phyloP scores from a whole-genome alignment of 129 eudicot species.

The Chrysanthemum lavandulifolium region DNA sequence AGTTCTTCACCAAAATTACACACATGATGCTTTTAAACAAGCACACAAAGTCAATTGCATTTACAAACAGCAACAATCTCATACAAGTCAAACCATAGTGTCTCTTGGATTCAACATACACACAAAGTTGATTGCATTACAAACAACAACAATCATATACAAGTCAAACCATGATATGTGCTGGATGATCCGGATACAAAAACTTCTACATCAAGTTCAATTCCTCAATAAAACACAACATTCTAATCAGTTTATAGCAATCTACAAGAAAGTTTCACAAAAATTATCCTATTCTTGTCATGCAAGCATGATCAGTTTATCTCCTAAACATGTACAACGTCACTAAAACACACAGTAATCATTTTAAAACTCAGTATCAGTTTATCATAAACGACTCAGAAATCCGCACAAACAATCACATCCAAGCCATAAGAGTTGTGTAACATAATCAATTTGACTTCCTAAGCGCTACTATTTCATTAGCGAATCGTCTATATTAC shows the following conservation, averaged over 20 bases:
- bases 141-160: constrained; percentile 1
- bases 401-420: too few relatives aligned
- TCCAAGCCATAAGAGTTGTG: too few relatives aligned
- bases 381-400: too few relatives aligned
- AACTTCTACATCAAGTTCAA: constrained; percentile 19
- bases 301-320: neutral
- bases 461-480: too few relatives aligned
- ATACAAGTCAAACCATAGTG: constrained; percentile 7
- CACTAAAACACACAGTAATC: too few relatives aligned
- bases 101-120: constrained; percentile 2
- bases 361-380: too few relatives aligned
- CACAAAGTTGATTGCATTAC: constrained; percentile 6
- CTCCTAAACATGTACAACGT: too few relatives aligned
- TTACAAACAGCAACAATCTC: constrained; percentile 4
- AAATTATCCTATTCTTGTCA: neutral
- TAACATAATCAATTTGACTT: too few relatives aligned
- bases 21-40: constrained; percentile 5
- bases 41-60: constrained; percentile 8
- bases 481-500: too few relatives aligned
- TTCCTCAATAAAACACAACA: constrained; percentile 11
- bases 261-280: neutral
- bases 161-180: constrained; percentile 13
- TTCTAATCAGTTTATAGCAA: constrained; percentile 12
- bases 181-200: constrained; percentile 4
- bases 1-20: constrained; percentile 3